These are phyloP conservation scores for Smittium mucronatum DNA, from an alignment of 371 early-diverging fungal genomes.

Conservation along the genomic window DNA sequence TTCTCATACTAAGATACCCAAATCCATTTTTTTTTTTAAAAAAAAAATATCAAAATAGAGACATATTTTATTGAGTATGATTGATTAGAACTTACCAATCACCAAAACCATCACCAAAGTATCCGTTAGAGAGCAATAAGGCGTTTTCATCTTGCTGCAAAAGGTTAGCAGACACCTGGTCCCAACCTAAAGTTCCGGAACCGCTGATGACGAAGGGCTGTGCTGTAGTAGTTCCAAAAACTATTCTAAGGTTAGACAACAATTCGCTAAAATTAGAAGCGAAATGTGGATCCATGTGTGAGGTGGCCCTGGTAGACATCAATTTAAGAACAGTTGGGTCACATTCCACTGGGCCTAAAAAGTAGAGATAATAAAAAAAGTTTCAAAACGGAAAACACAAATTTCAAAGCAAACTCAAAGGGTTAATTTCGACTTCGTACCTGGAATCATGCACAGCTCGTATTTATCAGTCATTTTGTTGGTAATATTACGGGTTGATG, in stretches of 20 bases:
- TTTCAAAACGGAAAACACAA: no score
- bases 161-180: constrained; percentile 81
- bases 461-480: neutral
- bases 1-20: constrained; percentile 40
- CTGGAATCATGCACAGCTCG: neutral
- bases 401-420: no score
- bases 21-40: neutral
- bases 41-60: no score
- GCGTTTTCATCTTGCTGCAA: constrained; percentile 77
- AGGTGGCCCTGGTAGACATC: constrained; percentile 81
- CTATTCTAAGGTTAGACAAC: constrained; percentile 68
- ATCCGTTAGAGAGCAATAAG: constrained; percentile 83
- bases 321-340: constrained; percentile 69
- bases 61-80: no score
- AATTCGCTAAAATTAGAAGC: constrained; percentile 73
- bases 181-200: constrained; percentile 92
- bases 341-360: constrained; percentile 94
- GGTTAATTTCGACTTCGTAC: no score
- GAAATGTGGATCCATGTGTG: constrained; percentile 85
- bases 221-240: constrained; percentile 63
- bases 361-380: no score
- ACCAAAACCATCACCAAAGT: constrained; percentile 90
- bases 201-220: constrained; percentile 93
- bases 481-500: no score
- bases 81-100: constrained; percentile 60